phyloP scores from a whole-genome alignment of 352 stramenopile species.

The Aphanomyces astaci region DNA sequence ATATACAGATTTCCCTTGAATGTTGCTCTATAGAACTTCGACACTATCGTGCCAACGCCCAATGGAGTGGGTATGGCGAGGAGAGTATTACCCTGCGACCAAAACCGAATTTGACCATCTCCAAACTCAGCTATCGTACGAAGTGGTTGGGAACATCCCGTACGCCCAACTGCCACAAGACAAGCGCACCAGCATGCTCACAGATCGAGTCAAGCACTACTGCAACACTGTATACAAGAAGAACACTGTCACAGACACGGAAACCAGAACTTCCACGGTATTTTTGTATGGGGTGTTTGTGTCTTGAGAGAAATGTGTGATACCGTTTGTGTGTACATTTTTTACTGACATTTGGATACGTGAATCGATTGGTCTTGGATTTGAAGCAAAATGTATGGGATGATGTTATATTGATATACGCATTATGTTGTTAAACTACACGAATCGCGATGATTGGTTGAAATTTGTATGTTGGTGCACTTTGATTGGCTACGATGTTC shows the following conservation, averaged over 20 bases:
- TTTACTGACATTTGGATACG: no score
- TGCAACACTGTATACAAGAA: slow-evolving; percentile 97
- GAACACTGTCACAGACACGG: slow-evolving; percentile 93
- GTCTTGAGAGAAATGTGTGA: no score
- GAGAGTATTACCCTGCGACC: slow-evolving; percentile 92
- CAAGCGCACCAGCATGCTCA: slow-evolving; percentile 57
- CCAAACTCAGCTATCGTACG: slow-evolving; percentile 91
- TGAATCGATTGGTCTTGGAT: no score
- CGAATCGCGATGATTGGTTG: no score
- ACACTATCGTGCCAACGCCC: slow-evolving; percentile 91
- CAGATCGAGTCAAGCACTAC: slow-evolving; percentile 88
- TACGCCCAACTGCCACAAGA: slow-evolving; percentile 51
- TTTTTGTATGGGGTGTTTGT: neutral
- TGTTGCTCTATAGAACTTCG: slow-evolving; percentile 31
- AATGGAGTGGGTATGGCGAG: slow-evolving; percentile 99
- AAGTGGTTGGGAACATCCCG: slow-evolving; percentile 58
- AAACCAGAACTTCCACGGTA: slow-evolving; percentile 89
- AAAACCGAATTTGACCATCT: slow-evolving; percentile 94
- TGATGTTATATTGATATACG: no score
- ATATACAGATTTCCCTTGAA: slow-evolving; percentile 7
- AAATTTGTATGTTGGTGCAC: no score
- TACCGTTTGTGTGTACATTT: no score
- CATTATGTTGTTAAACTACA: no score
- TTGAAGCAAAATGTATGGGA: no score
- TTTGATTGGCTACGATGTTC: no score